Conservation (phyloP, 805 yeast genomes). For the Wickerhamomyces silvicola region DNA sequence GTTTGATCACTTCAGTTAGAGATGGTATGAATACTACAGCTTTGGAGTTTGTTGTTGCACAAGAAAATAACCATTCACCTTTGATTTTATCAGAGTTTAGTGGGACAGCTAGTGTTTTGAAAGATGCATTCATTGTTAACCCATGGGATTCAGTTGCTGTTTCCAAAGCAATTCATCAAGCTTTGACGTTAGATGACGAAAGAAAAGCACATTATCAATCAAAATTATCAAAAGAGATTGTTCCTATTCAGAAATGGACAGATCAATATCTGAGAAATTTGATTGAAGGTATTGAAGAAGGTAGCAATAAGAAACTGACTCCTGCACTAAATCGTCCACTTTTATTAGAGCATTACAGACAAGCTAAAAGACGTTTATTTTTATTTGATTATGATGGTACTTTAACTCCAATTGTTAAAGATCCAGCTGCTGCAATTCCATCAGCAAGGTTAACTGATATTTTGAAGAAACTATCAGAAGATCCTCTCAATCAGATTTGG, state of each 20-base stretch:
- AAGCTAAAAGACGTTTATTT: conserved; percentile 65
- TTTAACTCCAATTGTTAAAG: conserved; percentile 89
- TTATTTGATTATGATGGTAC: conserved; percentile 98
- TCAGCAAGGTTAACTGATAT: conserved; percentile 61
- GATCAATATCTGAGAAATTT: conserved; percentile 49
- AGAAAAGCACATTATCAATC: conserved; percentile 41
- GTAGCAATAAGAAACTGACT: conserved; percentile 46
- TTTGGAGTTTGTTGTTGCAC: conserved; percentile 85
- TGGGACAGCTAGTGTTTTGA: conserved; percentile 71
- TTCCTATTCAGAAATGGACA: conserved; percentile 80
- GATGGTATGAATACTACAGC: conserved; percentile 98
- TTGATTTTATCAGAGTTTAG: conserved; percentile 88
- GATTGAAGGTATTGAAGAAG: conserved; percentile 31
- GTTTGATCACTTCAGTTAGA: conserved; percentile 82
- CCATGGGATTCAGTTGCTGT: conserved; percentile 98
- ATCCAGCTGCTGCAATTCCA: conserved; percentile 98
- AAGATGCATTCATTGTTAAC: conserved; percentile 75
- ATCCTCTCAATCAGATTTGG: conserved; percentile 87
- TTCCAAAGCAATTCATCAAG: conserved; percentile 71
- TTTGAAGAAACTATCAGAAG: conserved; percentile 55
- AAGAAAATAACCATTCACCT: conserved; percentile 66
- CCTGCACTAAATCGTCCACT: conserved; percentile 77
- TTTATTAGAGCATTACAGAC: conserved; percentile 50
- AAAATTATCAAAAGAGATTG: conserved; percentile 57
- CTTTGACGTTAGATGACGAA: conserved; percentile 48